Evolutionary conservation across 805 yeast genomes (phyloP), one percentile per base, ranked within the genome.

Genomic region (Hagleromyces aurorensis): DNA sequence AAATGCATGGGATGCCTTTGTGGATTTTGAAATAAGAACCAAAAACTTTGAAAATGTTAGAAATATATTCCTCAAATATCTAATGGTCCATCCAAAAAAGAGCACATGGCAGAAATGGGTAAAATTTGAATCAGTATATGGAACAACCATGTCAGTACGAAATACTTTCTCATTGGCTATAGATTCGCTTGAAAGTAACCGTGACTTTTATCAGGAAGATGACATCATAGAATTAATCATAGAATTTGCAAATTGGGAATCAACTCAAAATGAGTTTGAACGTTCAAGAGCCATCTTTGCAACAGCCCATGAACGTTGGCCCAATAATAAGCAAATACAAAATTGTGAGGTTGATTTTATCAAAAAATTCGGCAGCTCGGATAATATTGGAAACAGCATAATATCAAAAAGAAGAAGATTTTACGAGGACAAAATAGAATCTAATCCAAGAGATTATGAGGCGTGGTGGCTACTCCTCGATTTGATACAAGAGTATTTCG

Each of bases 381-480:
- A 62, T 9, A 67, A 72, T 0, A 65, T 77, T n/a, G 77, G 75
- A 37, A 43, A 52, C 3, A 69, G 73, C 2, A 61, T 79, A 0
- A 37, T 71, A 11, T 38, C 56, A 2, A 79, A 78, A 43, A 59
- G 94, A 34, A 68, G 65, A 36, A 52, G 62, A 5, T 61, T 61
- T 30, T 83, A 80, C 48, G 76, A 77, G 43, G 50, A 57, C 3
- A 61, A 57, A 13, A 42, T 82, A 9, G 35, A 47, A 5, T 41
- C 47, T 7, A 61, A 70, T 30, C 76, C 84, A 1, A 22, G 33
- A 0, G 82, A 83, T 55, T 76, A 73, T 52, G 91, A 81, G 44
- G 59, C 75, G 0, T 87, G 97, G 96, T 86, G 94, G 89, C 50
- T 70, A 0, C 77, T 76, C 44, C 36, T 84, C 2, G 62, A 69